Evolutionary conservation across 306 rosid species (phyloP).

Genomic region (Cucumis hystrix): DNA sequence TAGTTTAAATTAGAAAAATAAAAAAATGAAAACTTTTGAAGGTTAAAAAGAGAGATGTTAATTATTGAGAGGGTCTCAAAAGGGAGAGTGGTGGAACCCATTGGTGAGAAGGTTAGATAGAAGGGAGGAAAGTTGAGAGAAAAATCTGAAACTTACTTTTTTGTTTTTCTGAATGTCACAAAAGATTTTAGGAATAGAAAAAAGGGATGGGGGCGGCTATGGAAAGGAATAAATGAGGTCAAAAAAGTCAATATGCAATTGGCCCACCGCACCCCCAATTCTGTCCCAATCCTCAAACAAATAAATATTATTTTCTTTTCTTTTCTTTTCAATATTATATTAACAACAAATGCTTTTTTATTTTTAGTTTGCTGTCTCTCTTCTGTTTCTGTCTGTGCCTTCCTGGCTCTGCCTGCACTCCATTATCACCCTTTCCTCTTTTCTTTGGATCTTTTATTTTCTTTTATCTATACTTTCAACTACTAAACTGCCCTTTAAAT

Average conservation of each 20-base stretch:
- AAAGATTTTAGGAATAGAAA: not conserved
- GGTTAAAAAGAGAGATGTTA: too few relatives aligned
- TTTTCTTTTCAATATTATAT: not conserved
- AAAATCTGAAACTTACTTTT: not conserved
- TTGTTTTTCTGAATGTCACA: too few relatives aligned
- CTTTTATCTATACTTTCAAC: too few relatives aligned
- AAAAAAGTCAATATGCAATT: not conserved
- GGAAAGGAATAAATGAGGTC: not conserved
- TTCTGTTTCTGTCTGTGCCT: slow-evolving; percentile 5
- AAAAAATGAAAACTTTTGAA: too few relatives aligned
- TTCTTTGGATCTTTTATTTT: too few relatives aligned
- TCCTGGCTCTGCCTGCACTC: not conserved
- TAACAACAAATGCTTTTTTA: not conserved
- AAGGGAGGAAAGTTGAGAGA: not conserved
- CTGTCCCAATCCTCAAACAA: not conserved
- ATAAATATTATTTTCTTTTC: too few relatives aligned
- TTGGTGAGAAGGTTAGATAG: not conserved
- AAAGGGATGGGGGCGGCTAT: not conserved
- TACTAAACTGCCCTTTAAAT: too few relatives aligned
- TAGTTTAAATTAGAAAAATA: too few relatives aligned
- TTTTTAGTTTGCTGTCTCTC: not conserved
- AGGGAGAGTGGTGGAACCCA: not conserved
- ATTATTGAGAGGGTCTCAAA: not conserved
- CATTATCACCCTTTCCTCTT: too few relatives aligned
- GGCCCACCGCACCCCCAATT: slow-evolving; percentile 5